Conservation (phyloP, 208 protist genomes). For the Tetramitus jugosus region DNA sequence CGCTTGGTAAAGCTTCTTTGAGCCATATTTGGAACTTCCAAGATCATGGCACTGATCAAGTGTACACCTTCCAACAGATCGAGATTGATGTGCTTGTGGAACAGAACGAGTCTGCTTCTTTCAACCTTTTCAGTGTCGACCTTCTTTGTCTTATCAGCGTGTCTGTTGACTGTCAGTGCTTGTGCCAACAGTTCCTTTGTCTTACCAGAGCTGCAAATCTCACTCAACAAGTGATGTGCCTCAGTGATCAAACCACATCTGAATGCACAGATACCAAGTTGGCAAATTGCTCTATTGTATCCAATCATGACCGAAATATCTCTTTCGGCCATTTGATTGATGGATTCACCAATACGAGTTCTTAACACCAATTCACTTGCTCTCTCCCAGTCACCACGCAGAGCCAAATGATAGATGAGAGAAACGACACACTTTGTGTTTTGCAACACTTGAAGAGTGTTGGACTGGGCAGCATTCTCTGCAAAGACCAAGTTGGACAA, state of each 20-base stretch:
- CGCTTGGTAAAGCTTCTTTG: background rate
- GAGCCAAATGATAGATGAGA: no score
- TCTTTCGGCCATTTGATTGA: no score
- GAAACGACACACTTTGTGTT: no score
- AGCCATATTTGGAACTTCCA: constrained; percentile 20
- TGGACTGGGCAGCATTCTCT: no score
- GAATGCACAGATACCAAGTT: constrained; percentile 74
- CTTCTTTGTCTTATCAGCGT: background rate
- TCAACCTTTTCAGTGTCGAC: constrained; percentile 58
- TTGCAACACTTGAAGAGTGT: no score
- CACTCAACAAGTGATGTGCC: constrained; percentile 53
- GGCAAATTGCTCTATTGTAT: constrained; percentile 75
- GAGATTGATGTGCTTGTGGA: constrained; percentile 76
- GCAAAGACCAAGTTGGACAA: no score
- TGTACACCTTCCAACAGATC: constrained; percentile 74
- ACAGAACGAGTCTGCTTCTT: constrained; percentile 56
- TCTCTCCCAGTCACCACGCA: no score
- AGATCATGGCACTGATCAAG: constrained; percentile 36
- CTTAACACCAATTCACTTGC: no score
- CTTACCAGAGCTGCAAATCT: constrained; percentile 45
- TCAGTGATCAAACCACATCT: constrained; percentile 52
- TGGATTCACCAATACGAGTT: no score
- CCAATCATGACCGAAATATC: constrained; percentile 66
- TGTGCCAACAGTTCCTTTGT: constrained; percentile 66
- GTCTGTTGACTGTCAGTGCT: constrained; percentile 21